Conservation (phyloP, 495 filamentous ascomycete genomes). For the Neurospora pannonica region DNA sequence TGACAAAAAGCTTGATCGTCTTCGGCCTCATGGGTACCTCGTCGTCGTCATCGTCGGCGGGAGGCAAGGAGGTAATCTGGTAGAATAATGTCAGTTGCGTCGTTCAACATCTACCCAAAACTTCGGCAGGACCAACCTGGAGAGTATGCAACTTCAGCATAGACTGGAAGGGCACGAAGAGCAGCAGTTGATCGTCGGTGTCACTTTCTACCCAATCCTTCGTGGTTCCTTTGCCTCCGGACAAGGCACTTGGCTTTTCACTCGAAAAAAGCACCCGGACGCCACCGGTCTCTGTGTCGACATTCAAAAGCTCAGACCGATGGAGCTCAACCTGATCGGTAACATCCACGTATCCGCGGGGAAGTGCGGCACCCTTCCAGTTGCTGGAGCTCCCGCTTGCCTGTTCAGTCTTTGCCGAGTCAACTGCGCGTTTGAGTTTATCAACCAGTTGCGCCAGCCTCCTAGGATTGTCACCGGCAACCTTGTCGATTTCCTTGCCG, state of each 20-base stretch:
- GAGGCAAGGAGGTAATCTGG: constrained; percentile 75
- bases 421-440: constrained; percentile 63
- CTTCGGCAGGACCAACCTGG: constrained; percentile 29
- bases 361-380: constrained; percentile 68
- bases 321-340: constrained; percentile 69
- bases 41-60: constrained; percentile 44
- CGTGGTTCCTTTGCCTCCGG: constrained; percentile 47
- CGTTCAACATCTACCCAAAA: not conserved
- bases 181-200: constrained; percentile 95
- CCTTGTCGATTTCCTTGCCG: constrained; percentile 50
- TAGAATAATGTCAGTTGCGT: constrained; percentile 7
- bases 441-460: constrained; percentile 60
- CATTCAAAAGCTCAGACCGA: constrained; percentile 80
- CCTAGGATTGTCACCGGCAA: constrained; percentile 62
- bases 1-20: constrained; percentile 74
- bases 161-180: constrained; percentile 84
- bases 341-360: constrained; percentile 75
- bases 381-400: constrained; percentile 30
- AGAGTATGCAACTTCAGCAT: constrained; percentile 86
- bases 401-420: constrained; percentile 34
- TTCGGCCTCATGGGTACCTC: constrained; percentile 79
- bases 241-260: constrained; percentile 55
- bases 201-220: constrained; percentile 97
- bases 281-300: constrained; percentile 57
- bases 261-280: constrained; percentile 64